Evolutionary conservation across 1,284 basidiomycete species (phyloP), one percentile per base, ranked within the genome.

Genomic region (Trichosporon coremiiforme): DNA sequence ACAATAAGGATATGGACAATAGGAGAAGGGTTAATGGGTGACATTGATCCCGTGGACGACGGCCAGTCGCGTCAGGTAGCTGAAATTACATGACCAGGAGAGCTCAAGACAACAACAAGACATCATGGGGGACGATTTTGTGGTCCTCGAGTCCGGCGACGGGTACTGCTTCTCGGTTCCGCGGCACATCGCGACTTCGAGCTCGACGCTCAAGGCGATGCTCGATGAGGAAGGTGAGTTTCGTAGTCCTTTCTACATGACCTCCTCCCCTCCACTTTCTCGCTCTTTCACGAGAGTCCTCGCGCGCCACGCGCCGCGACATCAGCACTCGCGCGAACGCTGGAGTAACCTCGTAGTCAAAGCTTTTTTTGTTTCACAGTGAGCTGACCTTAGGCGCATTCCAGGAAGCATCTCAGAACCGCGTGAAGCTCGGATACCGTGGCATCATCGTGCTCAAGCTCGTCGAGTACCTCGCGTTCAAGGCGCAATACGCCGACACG

Each of bases 381-480:
- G n/a, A n/a, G n/a, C n/a, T n/a, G n/a, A n/a, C n/a, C n/a, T n/a
- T n/a, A 81, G 82, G 80, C 66, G 82, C 80, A 2, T 85, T 85
- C 69, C 78, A 77, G 25, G 85, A 85, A 73, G 78, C 83, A 0
- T 79, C 81, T 70, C 82, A 77, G 65, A 81, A 83, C 45, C 77
- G 78, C 1, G 83, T 82, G 64, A 76, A 76, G 20, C 75, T 85
- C 13, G 79, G 84, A 63, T 82, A 85, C 67, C 78, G 85, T 53
- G 85, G 85, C 9, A 85, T 86, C 65, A 84, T 88, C 33, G 79
- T 87, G 20, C 85, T 86, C 73, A 88, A 87, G 75, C 86, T 88
- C 7, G 83, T 86, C 71, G 87, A 88, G 74, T 88, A 87, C 74
- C 83, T 88, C 2, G 80, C 85, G 38, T 87, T 85, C 82, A 86